Conservation (phyloP, 73 alveolate species). For the Uronychia binucleata region DNA sequence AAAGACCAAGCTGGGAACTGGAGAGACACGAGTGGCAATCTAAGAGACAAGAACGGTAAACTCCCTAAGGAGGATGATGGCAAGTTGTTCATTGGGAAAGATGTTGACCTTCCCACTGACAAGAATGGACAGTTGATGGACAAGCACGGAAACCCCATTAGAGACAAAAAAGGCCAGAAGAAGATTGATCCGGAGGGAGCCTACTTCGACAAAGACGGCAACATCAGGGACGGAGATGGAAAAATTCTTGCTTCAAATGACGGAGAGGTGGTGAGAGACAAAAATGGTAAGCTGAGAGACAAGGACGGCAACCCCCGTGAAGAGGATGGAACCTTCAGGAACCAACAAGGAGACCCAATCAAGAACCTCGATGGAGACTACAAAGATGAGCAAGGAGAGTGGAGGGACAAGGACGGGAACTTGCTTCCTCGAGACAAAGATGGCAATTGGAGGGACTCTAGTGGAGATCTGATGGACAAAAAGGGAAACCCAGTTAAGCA, state of each 20-base stretch:
- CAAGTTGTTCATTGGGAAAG: background rate
- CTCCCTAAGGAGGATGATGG: background rate
- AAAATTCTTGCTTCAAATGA: background rate
- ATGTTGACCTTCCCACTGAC: background rate
- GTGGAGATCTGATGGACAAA: background rate
- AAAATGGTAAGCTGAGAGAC: background rate
- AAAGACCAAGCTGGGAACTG: background rate
- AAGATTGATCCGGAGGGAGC: background rate
- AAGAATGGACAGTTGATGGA: background rate
- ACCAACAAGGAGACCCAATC: background rate
- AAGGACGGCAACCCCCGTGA: background rate
- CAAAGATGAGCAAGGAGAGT: no score
- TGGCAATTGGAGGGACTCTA: background rate
- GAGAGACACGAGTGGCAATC: background rate
- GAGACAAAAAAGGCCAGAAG: background rate
- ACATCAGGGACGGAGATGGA: background rate
- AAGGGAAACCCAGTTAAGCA: background rate
- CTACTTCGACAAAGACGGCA: background rate
- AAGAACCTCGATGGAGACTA: background rate
- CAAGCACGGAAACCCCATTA: background rate
- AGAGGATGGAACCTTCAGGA: background rate
- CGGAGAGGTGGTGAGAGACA: background rate
- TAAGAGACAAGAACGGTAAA: background rate
- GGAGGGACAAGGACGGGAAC: background rate
- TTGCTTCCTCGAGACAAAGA: background rate